phyloP scores from a whole-genome alignment of 176 grass and related monocot genomes.

The Carex myosuroides region DNA sequence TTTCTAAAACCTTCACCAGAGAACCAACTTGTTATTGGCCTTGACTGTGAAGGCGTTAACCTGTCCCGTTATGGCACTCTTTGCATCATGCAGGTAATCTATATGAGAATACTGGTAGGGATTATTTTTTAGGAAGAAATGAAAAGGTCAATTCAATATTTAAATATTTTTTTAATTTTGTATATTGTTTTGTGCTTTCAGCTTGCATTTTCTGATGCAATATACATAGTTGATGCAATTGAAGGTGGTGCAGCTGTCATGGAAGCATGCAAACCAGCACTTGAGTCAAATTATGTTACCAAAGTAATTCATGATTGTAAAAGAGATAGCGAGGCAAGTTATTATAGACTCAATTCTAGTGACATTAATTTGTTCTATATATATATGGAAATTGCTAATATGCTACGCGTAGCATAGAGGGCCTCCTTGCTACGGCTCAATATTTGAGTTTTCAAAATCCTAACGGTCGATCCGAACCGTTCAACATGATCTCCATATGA shows the following conservation, averaged over 20 bases:
- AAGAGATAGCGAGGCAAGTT: slow-evolving; percentile 71
- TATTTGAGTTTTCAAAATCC: too few species aligned
- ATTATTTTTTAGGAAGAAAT: not conserved
- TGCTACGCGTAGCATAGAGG: too few species aligned
- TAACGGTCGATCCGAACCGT: too few species aligned
- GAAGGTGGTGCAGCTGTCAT: slow-evolving; percentile 59
- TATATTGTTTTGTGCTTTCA: slow-evolving; percentile 19
- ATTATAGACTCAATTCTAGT: not conserved
- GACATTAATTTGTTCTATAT: not conserved
- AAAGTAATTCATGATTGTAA: slow-evolving; percentile 98
- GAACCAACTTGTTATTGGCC: slow-evolving; percentile 48
- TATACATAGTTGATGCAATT: slow-evolving; percentile 86
- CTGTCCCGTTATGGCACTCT: slow-evolving; percentile 77
- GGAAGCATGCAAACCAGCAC: slow-evolving; percentile 78
- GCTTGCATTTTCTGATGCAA: slow-evolving; percentile 67
- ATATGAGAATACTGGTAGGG: not conserved
- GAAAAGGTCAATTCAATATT: not conserved
- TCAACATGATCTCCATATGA: too few species aligned
- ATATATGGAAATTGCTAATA: not conserved
- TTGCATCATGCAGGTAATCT: slow-evolving; percentile 90
- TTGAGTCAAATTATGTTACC: slow-evolving; percentile 60
- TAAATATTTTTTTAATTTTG: slow-evolving; percentile 3
- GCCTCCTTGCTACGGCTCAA: too few species aligned
- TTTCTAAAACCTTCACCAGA: slow-evolving; percentile 67
- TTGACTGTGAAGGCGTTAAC: slow-evolving; percentile 93